Evolutionary conservation across 2,329 filamentous ascomycete species (phyloP).

Genomic region (Pseudofabraea citricarpa): DNA sequence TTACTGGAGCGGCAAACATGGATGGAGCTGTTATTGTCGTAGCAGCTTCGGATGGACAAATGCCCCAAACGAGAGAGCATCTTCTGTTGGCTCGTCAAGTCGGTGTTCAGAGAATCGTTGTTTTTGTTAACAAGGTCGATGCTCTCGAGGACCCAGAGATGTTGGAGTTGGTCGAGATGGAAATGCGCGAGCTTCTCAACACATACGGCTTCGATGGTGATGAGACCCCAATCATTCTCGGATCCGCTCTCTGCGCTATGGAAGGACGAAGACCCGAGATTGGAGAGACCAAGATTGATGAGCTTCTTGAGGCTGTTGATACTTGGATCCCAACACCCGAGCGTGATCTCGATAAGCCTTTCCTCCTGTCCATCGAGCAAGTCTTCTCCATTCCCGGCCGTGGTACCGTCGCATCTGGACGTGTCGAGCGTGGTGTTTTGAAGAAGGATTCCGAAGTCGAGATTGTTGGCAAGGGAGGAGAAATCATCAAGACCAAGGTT

Average conservation of each 20-base stretch:
- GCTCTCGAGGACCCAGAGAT: slow-evolving; percentile 97
- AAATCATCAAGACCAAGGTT: slow-evolving; percentile 95
- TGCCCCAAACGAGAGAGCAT: slow-evolving; percentile 99
- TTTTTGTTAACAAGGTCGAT: slow-evolving; percentile 99
- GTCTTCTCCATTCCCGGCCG: slow-evolving; percentile 87
- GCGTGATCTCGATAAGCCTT: slow-evolving; percentile 95
- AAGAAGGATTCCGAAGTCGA: slow-evolving; percentile 96
- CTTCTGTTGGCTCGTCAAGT: slow-evolving; percentile 96
- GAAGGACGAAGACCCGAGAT: slow-evolving; percentile 85
- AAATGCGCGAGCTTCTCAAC: slow-evolving; percentile 94
- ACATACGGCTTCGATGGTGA: slow-evolving; percentile 98
- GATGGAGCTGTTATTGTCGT: slow-evolving; percentile 98
- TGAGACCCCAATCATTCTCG: slow-evolving; percentile 94
- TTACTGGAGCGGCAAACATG: slow-evolving; percentile 99
- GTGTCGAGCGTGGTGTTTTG: slow-evolving; percentile 90
- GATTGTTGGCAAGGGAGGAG: slow-evolving; percentile 79
- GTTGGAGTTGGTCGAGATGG: slow-evolving; percentile 99
- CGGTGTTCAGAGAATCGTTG: slow-evolving; percentile 95
- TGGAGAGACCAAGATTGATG: slow-evolving; percentile 81
- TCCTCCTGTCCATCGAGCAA: slow-evolving; percentile 97
- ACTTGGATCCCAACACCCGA: slow-evolving; percentile 93
- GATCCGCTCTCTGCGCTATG: slow-evolving; percentile 90
- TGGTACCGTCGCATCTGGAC: slow-evolving; percentile 93
- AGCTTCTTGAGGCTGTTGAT: slow-evolving; percentile 86
- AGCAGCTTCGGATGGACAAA: slow-evolving; percentile 96